Evolutionary conservation across 176 grass and related monocot species (phyloP), one percentile per base, ranked within the genome.

Genomic region (Tillandsia fasciculata): DNA sequence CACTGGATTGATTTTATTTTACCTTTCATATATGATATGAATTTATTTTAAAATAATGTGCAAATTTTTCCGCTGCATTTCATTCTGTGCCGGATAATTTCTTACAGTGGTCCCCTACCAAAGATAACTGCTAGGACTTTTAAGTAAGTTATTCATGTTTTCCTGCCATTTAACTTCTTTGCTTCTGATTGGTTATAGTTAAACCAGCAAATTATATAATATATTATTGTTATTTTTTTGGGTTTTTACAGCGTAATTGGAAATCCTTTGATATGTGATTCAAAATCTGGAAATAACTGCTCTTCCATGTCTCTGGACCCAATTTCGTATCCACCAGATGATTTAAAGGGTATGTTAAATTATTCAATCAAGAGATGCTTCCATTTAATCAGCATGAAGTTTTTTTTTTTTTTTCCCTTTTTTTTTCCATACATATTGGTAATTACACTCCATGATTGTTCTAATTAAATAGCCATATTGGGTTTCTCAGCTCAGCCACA

Each of bases 91-190:
- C n/a, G n/a, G n/a, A n/a, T n/a, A n/a, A n/a, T n/a, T n/a, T n/a
- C n/a, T n/a, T n/a, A n/a, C n/a, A 96, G 88, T 49, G 86, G 88
- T n/a, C 77, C 58, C 8, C 72, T 64, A 10, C 83, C 81, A 18
- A 66, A 67, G n/a, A 66, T 75, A 66, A 65, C 63, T 42, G 73
- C 73, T 18, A 75, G 73, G 64, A 75, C 73, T 53, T 75, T 75
- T n/a, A 75, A 53, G 73, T 75, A 66, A 75, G 63, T 33, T 65
- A 51, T 48, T 65, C 8, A 1, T 53, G 13, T 20, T 22, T 59
- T 26, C 26, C 50, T 20, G 63, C 33, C 2, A 1, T 15, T 33
- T 26, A 7, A 26, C 53, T 75, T 1, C 23, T 22, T 47, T 17
- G 28, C 17, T 9, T 47, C 12, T 8, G 28, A 48, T 49, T 58